phyloP scores from a whole-genome alignment of 1,139 yeast species.

The Candida neerlandica region DNA sequence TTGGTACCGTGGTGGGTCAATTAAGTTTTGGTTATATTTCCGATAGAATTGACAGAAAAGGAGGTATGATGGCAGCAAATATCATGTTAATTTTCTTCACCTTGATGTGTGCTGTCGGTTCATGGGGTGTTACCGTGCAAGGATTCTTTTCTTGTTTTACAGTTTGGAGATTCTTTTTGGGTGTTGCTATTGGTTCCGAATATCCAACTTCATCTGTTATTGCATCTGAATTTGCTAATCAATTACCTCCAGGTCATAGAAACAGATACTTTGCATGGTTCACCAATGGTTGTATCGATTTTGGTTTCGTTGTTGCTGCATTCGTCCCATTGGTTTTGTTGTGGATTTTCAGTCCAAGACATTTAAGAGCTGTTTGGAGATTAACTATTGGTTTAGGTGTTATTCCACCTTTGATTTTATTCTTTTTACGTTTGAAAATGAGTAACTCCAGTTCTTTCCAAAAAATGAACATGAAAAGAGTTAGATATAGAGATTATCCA shows the following conservation, averaged over 20 bases:
- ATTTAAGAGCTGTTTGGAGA: slow-evolving; percentile 88
- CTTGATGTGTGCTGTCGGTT: slow-evolving; percentile 73
- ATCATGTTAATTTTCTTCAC: slow-evolving; percentile 72
- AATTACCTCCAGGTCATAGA: slow-evolving; percentile 77
- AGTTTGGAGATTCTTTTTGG: slow-evolving; percentile 82
- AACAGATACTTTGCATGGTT: slow-evolving; percentile 89
- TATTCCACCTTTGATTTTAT: slow-evolving; percentile 79
- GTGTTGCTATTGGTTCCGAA: slow-evolving; percentile 86
- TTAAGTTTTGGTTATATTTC: slow-evolving; percentile 76
- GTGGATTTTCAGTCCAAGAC: slow-evolving; percentile 75
- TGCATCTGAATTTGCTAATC: slow-evolving; percentile 86
- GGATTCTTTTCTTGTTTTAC: slow-evolving; percentile 85
- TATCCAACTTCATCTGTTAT: slow-evolving; percentile 94
- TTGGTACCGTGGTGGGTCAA: slow-evolving; percentile 90
- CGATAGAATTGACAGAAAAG: slow-evolving; percentile 76
- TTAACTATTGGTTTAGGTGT: slow-evolving; percentile 90
- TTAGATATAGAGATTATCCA: slow-evolving; percentile 52
- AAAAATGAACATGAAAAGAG: slow-evolving; percentile 69
- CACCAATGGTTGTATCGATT: slow-evolving; percentile 85
- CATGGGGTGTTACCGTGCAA: slow-evolving; percentile 73
- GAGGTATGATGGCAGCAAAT: slow-evolving; percentile 80
- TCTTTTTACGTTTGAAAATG: slow-evolving; percentile 75
- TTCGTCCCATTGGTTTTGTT: slow-evolving; percentile 85
- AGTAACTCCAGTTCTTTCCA: slow-evolving; percentile 71
- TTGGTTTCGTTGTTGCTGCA: slow-evolving; percentile 81